Conservation (phyloP, 2,329 filamentous ascomycete genomes). For the Cercospora zeina region DNA sequence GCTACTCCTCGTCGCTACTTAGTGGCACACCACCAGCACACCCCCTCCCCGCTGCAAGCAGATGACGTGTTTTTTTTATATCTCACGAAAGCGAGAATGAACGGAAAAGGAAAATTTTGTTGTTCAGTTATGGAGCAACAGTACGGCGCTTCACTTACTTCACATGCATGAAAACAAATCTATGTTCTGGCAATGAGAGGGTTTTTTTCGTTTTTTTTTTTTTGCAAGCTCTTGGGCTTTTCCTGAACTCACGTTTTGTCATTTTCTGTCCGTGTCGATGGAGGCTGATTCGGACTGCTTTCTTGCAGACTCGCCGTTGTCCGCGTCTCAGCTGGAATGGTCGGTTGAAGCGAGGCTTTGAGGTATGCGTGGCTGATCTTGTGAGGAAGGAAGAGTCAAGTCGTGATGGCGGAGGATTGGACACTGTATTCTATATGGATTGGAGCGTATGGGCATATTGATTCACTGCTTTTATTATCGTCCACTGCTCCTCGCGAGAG, state of each 20-base stretch:
- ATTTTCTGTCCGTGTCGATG: neutral
- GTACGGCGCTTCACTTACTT: constrained; percentile 2
- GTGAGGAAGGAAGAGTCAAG: too few relatives aligned
- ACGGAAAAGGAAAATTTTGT: neutral
- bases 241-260: too few relatives aligned
- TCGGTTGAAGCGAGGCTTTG: constrained; percentile 1
- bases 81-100: constrained; percentile 3
- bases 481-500: too few relatives aligned
- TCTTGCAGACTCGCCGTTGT: neutral
- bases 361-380: neutral
- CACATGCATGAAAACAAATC: neutral
- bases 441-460: too few relatives aligned
- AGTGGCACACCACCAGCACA: neutral
- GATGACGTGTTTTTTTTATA: neutral
- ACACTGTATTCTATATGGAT: too few relatives aligned
- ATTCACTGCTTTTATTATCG: too few relatives aligned
- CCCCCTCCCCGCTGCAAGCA: neutral
- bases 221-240: neutral
- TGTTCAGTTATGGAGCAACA: neutral
- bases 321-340: constrained; percentile 7
- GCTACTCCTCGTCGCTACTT: neutral
- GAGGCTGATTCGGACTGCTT: neutral
- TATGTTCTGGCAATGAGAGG: neutral
- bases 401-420: neutral
- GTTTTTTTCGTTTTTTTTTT: neutral